Evolutionary conservation across 1,284 basidiomycete species (phyloP).

Genomic region (Moesziomyces parantarcticus): DNA sequence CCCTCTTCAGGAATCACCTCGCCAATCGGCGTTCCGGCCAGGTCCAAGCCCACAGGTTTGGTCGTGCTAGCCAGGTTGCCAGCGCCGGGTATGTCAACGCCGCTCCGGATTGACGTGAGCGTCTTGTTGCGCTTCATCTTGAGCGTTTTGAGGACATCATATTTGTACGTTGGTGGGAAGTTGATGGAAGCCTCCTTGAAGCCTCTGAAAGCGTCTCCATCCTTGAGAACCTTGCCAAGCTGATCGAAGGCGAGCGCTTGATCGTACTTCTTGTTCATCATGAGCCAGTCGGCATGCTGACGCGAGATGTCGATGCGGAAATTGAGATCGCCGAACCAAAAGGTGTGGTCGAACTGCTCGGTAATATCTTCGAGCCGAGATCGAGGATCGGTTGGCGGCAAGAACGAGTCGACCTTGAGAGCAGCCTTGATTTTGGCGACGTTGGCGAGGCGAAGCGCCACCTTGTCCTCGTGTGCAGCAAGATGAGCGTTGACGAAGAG

Average conservation of each 20-base stretch:
- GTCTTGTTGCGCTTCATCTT: conserved; percentile 64
- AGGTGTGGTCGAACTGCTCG: conserved; percentile 83
- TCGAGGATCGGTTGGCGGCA: conserved; percentile 74
- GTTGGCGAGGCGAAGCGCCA: conserved; percentile 67
- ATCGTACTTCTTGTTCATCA: conserved; percentile 69
- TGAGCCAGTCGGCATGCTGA: conserved; percentile 72
- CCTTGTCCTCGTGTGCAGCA: conserved; percentile 70
- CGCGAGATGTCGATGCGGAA: conserved; percentile 71
- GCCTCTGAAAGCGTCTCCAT: conserved; percentile 72
- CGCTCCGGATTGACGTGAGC: conserved; percentile 15
- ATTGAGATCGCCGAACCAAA: conserved; percentile 70
- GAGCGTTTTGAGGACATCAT: conserved; percentile 74
- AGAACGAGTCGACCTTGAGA: conserved; percentile 72
- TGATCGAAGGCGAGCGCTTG: conserved; percentile 78
- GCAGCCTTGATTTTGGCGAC: conserved; percentile 71
- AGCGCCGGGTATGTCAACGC: conserved; percentile 23
- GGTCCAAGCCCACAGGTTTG: conserved; percentile 7
- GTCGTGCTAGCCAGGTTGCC: neutral
- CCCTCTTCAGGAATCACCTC: conserved; percentile 42
- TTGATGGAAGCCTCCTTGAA: conserved; percentile 72
- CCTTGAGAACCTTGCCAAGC: conserved; percentile 76
- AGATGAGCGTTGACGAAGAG: conserved; percentile 88
- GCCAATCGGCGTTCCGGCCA: conserved; percentile 13
- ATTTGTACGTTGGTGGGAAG: conserved; percentile 77
- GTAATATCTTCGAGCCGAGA: conserved; percentile 74